Percentiles rank a stretch among this genome's conserved stretches.
Conservation (phyloP, 768 basidiomycete genomes). For the Dentipellis sp. region DNA sequence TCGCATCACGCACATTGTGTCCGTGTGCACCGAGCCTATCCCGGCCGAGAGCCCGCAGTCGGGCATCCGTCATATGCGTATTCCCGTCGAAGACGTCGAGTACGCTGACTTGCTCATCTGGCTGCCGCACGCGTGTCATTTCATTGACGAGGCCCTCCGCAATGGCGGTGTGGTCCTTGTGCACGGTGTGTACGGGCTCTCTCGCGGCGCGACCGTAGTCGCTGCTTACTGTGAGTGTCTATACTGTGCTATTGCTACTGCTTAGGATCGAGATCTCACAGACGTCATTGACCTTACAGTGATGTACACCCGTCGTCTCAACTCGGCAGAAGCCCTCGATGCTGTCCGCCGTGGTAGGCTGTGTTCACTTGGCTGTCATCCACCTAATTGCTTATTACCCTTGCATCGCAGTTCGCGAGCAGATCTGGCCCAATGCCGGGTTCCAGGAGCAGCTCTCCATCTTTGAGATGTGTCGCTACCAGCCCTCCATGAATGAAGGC, state of each 20-base stretch:
- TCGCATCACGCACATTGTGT: conserved; percentile 65
- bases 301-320: conserved; percentile 13
- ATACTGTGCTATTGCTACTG: background rate
- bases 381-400: background rate
- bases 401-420: conserved; percentile 8
- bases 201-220: conserved; percentile 15
- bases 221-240: conserved; percentile 12
- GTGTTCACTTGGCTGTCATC: background rate
- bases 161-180: conserved; percentile 15
- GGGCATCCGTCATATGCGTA: conserved; percentile 56
- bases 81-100: conserved; percentile 25
- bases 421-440: conserved; percentile 13
- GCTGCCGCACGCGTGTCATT: conserved; percentile 14
- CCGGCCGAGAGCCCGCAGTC: conserved; percentile 63
- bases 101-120: conserved; percentile 15
- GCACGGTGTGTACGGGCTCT: conserved; percentile 15
- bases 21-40: conserved; percentile 60
- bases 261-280: background rate
- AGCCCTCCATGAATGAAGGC: conserved; percentile 10
- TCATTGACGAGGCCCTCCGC: conserved; percentile 14
- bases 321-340: conserved; percentile 9
- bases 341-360: conserved; percentile 10
- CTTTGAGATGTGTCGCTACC: conserved; percentile 14
- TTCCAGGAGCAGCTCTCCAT: conserved; percentile 12
- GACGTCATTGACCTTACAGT: conserved; percentile 1